phyloP scores from a whole-genome alignment of 805 yeast genomes.

The Lipomyces spencermartinsiae region DNA sequence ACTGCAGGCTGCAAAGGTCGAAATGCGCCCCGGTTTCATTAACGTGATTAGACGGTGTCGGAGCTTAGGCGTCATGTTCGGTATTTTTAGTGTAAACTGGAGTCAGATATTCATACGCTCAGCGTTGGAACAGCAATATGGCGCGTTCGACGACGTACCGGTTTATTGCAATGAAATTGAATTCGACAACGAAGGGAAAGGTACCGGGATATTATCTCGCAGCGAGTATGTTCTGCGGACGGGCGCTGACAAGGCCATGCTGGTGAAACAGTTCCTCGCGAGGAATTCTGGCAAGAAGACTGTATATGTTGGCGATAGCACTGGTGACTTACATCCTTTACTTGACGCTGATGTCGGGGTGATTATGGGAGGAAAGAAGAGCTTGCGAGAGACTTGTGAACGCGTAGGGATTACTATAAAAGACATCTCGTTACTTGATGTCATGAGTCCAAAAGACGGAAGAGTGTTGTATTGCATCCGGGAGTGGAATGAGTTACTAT shows the following conservation, averaged over 20 bases:
- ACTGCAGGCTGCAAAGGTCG: conserved; percentile 21
- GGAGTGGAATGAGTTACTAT: conserved; percentile 4
- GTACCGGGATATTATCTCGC: conserved; percentile 19
- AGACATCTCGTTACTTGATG: not conserved
- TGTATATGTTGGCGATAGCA: conserved; percentile 38
- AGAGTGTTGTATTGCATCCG: not conserved
- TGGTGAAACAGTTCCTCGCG: conserved; percentile 13
- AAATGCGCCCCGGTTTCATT: conserved; percentile 23
- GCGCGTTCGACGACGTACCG: conserved; percentile 13
- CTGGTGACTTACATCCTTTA: conserved; percentile 36
- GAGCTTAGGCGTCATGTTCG: conserved; percentile 4
- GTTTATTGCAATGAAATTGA: conserved; percentile 26
- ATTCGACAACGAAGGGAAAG: conserved; percentile 17
- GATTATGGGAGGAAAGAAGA: conserved; percentile 25
- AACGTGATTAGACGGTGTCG: conserved; percentile 11
- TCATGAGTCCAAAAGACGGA: not conserved
- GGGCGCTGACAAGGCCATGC: conserved; percentile 31
- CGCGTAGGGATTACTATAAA: conserved; percentile 15
- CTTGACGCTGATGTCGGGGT: conserved; percentile 27
- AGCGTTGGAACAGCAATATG: conserved; percentile 9
- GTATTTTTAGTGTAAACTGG: conserved; percentile 39
- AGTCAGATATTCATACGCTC: conserved; percentile 23
- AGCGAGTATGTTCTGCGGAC: conserved; percentile 18
- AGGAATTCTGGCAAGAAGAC: conserved; percentile 4
- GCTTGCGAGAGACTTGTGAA: conserved; percentile 16